Conservation (phyloP, 2,329 filamentous ascomycete species). For the Botrytis tulipae region DNA sequence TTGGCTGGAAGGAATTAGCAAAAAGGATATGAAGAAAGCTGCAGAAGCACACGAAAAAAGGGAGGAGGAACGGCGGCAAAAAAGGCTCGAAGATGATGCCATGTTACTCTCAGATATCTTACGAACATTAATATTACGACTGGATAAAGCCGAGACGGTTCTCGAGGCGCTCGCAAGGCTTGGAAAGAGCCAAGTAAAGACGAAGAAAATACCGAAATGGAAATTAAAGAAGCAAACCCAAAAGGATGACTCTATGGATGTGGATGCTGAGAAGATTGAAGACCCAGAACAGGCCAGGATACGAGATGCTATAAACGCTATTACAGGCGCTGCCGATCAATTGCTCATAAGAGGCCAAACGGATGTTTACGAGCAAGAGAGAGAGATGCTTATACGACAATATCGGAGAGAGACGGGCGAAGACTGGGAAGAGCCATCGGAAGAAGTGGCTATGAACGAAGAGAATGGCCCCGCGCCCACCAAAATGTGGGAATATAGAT, state of each 20-base stretch:
- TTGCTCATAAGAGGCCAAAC: constrained; percentile 78
- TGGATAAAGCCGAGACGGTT: constrained; percentile 81
- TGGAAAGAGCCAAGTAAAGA: constrained; percentile 63
- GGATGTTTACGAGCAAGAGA: constrained; percentile 89
- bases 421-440: constrained; percentile 66
- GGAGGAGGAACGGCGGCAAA: constrained; percentile 71
- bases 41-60: constrained; percentile 84
- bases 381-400: constrained; percentile 78
- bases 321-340: constrained; percentile 88
- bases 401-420: constrained; percentile 85
- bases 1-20: constrained; percentile 90
- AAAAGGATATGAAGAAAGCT: constrained; percentile 88
- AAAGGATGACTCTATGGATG: constrained; percentile 65
- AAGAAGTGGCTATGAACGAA: constrained; percentile 39
- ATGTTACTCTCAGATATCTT: constrained; percentile 73
- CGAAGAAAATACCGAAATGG: constrained; percentile 61
- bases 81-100: constrained; percentile 71
- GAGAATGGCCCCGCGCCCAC: constrained; percentile 28
- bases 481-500: constrained; percentile 84
- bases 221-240: constrained; percentile 68
- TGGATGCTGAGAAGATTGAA: constrained; percentile 58
- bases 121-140: constrained; percentile 64
- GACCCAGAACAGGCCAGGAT: constrained; percentile 69
- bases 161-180: constrained; percentile 84
- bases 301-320: constrained; percentile 71